Conservation (phyloP, 495 filamentous ascomycete species). For the Lasiosphaeriaceae sp. region DNA sequence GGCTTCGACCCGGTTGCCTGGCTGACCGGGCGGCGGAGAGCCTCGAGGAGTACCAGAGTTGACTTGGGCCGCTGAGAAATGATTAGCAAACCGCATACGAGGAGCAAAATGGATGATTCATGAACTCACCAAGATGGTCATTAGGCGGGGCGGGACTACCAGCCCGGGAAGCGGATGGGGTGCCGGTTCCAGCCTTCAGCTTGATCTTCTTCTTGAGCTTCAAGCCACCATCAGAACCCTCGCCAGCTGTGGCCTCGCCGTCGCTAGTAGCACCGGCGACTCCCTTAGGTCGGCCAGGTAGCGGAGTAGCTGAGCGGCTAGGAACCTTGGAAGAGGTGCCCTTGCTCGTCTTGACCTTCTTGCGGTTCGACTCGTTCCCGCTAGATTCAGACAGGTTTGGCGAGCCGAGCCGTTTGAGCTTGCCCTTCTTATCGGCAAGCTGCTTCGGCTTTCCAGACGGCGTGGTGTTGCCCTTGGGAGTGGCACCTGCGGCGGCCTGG, state of each 20-base stretch:
- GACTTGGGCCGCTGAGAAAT: constrained; percentile 4
- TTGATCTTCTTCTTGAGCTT: constrained; percentile 65
- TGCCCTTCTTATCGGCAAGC: constrained; percentile 56
- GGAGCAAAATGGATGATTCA: neutral
- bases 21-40: constrained; percentile 15
- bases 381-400: constrained; percentile 82
- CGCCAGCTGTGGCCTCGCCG: constrained; percentile 69
- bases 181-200: constrained; percentile 38
- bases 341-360: constrained; percentile 78
- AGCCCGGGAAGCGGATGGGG: constrained; percentile 52
- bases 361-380: constrained; percentile 82
- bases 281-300: constrained; percentile 52
- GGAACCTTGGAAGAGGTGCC: constrained; percentile 39
- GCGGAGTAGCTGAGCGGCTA: constrained; percentile 49
- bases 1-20: constrained; percentile 30
- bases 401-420: constrained; percentile 81
- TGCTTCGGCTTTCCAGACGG: constrained; percentile 60
- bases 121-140: constrained; percentile 15
- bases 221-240: constrained; percentile 65
- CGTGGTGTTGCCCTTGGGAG: constrained; percentile 69
- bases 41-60: constrained; percentile 18
- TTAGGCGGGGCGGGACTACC: constrained; percentile 42
- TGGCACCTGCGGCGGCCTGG: constrained; percentile 56
- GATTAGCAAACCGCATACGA: neutral
- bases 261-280: constrained; percentile 70